A percentile compares a stretch with the other conserved stretches of the same genome.
phyloP scores from a whole-genome alignment of 352 stramenopile genomes.

The Pythium volutum region DNA sequence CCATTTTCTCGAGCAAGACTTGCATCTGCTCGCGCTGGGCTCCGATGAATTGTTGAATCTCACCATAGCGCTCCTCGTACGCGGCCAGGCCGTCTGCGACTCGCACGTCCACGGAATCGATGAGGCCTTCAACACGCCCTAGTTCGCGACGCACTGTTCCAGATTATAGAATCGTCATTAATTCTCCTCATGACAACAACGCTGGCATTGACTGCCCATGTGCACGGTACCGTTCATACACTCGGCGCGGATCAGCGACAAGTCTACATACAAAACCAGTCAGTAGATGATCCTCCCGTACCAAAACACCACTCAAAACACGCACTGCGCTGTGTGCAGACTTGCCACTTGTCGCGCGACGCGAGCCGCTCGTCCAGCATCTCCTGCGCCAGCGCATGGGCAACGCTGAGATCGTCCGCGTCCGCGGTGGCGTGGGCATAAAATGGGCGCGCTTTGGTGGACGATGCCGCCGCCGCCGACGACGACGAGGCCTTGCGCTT shows the following conservation, averaged over 20 bases:
- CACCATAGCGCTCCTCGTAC: constrained; percentile 12
- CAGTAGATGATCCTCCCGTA: background rate
- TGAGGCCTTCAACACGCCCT: constrained; percentile 35
- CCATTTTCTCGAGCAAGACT: constrained; percentile 1
- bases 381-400: constrained; percentile 18
- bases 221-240: constrained; percentile 31
- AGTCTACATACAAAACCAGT: constrained; percentile 9
- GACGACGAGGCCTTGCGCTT: constrained; percentile 15
- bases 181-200: too few relatives aligned
- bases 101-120: constrained; percentile 34
- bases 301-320: background rate
- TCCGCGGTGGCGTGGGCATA: background rate
- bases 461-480: background rate
- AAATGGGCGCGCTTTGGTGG: background rate
- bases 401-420: constrained; percentile 22
- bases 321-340: constrained; percentile 33
- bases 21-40: constrained; percentile 10
- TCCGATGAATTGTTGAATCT: constrained; percentile 12
- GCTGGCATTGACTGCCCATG: background rate
- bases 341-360: constrained; percentile 31
- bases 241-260: constrained; percentile 30
- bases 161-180: too few relatives aligned
- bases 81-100: constrained; percentile 25
- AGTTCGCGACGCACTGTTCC: constrained; percentile 48
- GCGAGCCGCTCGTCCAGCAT: constrained; percentile 25